Base-by-base conservation (phyloP, 2,329 filamentous ascomycete genomes). In the Penicillium fuscoglaucum region DNA sequence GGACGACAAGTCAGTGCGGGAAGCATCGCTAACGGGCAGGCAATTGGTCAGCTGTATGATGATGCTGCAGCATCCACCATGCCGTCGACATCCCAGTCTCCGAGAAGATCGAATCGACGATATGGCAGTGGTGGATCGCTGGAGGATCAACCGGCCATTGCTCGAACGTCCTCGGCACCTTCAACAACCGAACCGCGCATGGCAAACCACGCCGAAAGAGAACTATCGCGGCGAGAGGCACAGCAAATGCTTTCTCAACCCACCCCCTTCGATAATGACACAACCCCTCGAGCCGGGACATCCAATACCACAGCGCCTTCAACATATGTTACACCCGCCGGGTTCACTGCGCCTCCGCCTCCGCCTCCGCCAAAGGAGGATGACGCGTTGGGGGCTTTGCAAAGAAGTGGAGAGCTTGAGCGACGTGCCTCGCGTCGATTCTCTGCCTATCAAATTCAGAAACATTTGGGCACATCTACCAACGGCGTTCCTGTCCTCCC, bases 371-470 rank as follows among this genome's bases (percentile, higher is more conserved):
- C 91, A 52, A 90, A 90, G 68, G 87, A 92, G 67, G 90, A 95
- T 68, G 96, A 96, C 79, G 95, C 95, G 6, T 80, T 99, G 52
- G 91, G 91, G 49, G 92, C 93, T 51, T 77, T 99, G 64, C 95
- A 98, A 76, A 87, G 92, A 74, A 93, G 93, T 35, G 93, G 93
- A 21, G 93, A 97, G 65, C 79, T 99, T 50, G 95, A 99, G 76
- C 86, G 95, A 71, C 85, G 95, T 72, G 95, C 95, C 0, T 99
- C 95, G 15, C 84, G 93, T 66, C 84, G 95, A 69, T 99, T 98
- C 72, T 98, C 95, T 2, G 90, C 92, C 53, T 99, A 98, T 72
- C 95, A 99, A 71, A 96, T 99, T 66, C 91, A 91, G 46, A 98
- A 97, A 72, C 92, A 96, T 68, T 81, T 98, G 2, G 93, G 93